These are phyloP conservation scores for Pleurotus salmoneostramineus DNA, from an alignment of 768 basidiomycete species.

Conservation along the genomic window DNA sequence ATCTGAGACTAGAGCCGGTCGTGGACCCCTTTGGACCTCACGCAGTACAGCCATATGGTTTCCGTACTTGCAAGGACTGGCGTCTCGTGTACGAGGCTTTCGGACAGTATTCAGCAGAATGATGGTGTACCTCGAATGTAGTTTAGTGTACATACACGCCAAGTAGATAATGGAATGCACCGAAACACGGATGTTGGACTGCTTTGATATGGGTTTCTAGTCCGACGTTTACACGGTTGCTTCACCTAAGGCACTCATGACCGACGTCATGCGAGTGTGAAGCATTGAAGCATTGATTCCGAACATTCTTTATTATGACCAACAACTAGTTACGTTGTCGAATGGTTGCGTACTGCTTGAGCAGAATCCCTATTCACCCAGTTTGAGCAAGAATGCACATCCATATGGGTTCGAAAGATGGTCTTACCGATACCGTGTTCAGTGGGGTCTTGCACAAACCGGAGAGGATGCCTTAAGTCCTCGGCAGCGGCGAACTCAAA, in stretches of 20 bases:
- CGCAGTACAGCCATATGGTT: constrained; percentile 3
- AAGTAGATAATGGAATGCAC: background rate
- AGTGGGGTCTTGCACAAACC: constrained; percentile 4
- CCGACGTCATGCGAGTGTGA: background rate
- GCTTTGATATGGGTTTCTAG: too few species aligned
- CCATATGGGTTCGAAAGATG: background rate
- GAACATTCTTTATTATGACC: background rate
- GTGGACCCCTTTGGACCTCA: constrained; percentile 7
- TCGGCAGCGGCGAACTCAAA: background rate
- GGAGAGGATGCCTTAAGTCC: background rate
- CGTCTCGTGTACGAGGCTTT: constrained; percentile 1
- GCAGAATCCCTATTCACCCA: background rate
- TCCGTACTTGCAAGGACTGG: constrained; percentile 5
- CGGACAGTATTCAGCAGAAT: background rate
- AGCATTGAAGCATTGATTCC: background rate
- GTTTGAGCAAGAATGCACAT: too few species aligned
- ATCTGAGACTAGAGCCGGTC: constrained; percentile 15
- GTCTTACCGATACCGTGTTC: background rate
- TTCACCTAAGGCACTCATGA: background rate
- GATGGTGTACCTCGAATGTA: background rate
- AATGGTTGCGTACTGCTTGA: background rate
- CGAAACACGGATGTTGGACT: background rate
- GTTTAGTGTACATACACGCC: background rate
- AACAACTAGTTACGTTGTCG: background rate
- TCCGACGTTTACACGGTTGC: background rate